These are phyloP conservation scores for Fusarium solani-melongenae DNA, from an alignment of 2,329 filamentous ascomycete genomes.

Conservation along the genomic window DNA sequence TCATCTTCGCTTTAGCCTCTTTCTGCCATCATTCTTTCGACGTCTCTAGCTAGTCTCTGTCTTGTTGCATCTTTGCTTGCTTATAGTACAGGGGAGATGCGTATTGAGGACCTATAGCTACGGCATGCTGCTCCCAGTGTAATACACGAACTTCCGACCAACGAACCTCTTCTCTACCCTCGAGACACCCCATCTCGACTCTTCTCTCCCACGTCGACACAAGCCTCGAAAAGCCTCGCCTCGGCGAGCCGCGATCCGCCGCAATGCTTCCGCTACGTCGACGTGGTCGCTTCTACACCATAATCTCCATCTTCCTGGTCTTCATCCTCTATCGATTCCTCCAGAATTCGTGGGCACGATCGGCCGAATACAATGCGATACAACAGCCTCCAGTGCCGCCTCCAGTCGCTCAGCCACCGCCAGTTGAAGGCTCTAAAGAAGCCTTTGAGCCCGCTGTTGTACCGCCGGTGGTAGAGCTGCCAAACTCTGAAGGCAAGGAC, in stretches of 20 bases:
- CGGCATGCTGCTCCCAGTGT: constrained; percentile 24
- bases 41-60: background rate
- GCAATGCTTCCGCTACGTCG: constrained; percentile 64
- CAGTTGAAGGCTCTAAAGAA: constrained; percentile 23
- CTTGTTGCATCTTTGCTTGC: background rate
- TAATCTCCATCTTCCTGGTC: constrained; percentile 65
- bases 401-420: constrained; percentile 15
- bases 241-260: constrained; percentile 37
- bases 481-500: constrained; percentile 16
- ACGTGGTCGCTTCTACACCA: constrained; percentile 70
- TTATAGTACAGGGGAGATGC: background rate
- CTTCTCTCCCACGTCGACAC: constrained; percentile 1
- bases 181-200: background rate
- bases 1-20: background rate
- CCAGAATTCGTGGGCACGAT: constrained; percentile 53
- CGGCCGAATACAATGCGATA: constrained; percentile 21
- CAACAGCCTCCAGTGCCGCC: constrained; percentile 13
- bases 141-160: constrained; percentile 22
- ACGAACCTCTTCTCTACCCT: background rate
- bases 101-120: background rate
- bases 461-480: constrained; percentile 29
- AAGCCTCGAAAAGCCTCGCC: constrained; percentile 35
- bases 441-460: constrained; percentile 28
- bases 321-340: constrained; percentile 64
- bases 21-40: background rate